These are phyloP conservation scores for Magnusiomyces fungicola DNA, from an alignment of 1,139 yeast species.

Conservation along the genomic window DNA sequence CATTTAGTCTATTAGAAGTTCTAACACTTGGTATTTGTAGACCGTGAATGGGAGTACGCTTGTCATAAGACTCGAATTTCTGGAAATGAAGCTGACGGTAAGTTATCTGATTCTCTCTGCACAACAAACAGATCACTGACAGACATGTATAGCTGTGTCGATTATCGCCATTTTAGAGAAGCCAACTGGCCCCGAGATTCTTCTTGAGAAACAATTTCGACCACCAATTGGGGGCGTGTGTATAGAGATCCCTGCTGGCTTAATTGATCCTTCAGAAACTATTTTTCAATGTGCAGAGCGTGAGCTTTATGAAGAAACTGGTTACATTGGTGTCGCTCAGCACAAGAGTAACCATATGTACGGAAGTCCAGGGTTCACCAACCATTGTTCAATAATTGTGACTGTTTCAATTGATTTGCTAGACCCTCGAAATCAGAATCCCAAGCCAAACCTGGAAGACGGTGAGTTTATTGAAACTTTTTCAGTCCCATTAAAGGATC, in stretches of 20 bases:
- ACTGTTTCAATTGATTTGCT: slow-evolving; percentile 68
- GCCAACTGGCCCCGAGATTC: slow-evolving; percentile 47
- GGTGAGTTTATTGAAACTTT: slow-evolving; percentile 85
- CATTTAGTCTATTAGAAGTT: too few relatives aligned
- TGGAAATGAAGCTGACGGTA: slow-evolving; percentile 68
- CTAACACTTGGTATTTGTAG: slow-evolving; percentile 17
- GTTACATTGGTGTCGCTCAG: slow-evolving; percentile 51
- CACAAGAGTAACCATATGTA: slow-evolving; percentile 48
- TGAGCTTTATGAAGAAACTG: slow-evolving; percentile 88
- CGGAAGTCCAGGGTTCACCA: slow-evolving; percentile 92
- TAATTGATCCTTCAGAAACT: slow-evolving; percentile 77
- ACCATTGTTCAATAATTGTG: slow-evolving; percentile 77
- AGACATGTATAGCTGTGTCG: slow-evolving; percentile 60
- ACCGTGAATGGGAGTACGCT: slow-evolving; percentile 85
- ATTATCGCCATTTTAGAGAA: slow-evolving; percentile 63
- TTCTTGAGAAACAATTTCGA: slow-evolving; percentile 81
- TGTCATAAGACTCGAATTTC: slow-evolving; percentile 69
- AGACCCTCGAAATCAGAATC: slow-evolving; percentile 57
- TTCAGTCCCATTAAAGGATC: slow-evolving; percentile 52
- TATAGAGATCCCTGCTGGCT: slow-evolving; percentile 92
- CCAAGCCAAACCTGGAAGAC: slow-evolving; percentile 71
- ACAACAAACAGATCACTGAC: too few relatives aligned
- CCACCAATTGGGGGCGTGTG: slow-evolving; percentile 87
- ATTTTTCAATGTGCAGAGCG: slow-evolving; percentile 76
- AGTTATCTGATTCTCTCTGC: neutral